Base-by-base conservation (phyloP, 257 asterid species). In the Solanum virginianum region DNA sequence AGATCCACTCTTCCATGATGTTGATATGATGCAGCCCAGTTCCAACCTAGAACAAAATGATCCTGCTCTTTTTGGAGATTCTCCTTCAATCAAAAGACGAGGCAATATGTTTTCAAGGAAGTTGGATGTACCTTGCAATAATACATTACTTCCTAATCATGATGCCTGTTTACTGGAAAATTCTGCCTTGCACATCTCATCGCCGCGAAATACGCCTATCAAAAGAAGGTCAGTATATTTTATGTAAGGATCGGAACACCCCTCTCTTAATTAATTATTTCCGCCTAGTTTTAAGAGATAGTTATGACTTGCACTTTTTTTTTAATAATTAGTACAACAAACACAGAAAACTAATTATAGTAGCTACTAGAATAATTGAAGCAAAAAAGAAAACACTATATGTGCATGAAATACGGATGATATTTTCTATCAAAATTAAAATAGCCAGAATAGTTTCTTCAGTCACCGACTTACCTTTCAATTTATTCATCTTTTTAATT, bases 131-230 rank as follows among this genome's bases (percentile, higher is more conserved):
- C 41, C 41, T 36, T 32, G 36, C 36, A 32, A 32, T 32, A 32
- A 32, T 32, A 5, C 84, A 71, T 85, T 90, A 18, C 43, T 81
- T 11, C 71, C 92, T 32, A 84, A 86, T 32, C 45, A 66, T 84
- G 90, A 90, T 59, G 87, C 71, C 69, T 90, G 92, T 85, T 85
- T 90, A 86, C 77, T 88, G 75, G 94, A 91, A 70, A 91, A 87
- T 86, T 85, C 92, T 45, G 90, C 86, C 22, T 60, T 91, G 85
- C 97, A 93, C 97, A 96, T 94, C 98, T 91, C 99, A 60, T 89
- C 98, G 89, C 99, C 98, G 94, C 92, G 93, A 92, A 96, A 91
- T 90, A 85, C 98, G 98, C 97, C 92, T 80, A 91, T 93, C 92
- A 93, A 96, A 86, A 88, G 99, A 91, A 96, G 99, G 99, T 94